Evolutionary conservation across 164 flowering plant species (phyloP).

Genomic region (Litsea cubeba): DNA sequence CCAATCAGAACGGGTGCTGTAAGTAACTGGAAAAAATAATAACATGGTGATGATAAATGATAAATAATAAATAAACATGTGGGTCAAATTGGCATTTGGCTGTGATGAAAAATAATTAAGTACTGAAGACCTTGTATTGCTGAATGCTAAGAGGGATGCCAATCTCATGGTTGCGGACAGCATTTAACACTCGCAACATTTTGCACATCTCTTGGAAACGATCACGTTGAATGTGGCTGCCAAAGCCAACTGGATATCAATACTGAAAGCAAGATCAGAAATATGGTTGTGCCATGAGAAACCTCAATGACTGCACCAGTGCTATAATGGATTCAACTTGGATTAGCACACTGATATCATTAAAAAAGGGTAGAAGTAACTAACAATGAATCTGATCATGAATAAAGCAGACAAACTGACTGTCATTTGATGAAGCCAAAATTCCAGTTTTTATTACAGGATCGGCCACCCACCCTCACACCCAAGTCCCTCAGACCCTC

Average conservation of each 20-base stretch:
- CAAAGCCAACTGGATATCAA: slow-evolving; percentile 91
- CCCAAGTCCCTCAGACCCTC: no score
- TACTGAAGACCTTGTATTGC: slow-evolving; percentile 75
- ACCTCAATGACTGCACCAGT: neutral
- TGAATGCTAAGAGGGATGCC: slow-evolving; percentile 92
- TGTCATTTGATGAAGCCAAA: neutral
- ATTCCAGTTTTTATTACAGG: neutral
- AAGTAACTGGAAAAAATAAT: slow-evolving; percentile 47
- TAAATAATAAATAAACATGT: neutral
- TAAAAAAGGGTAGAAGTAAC: neutral
- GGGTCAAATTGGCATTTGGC: neutral
- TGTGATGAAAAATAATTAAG: slow-evolving; percentile 5
- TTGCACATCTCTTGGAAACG: slow-evolving; percentile 84
- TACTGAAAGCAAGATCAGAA: slow-evolving; percentile 56
- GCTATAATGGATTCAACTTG: neutral
- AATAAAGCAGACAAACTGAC: neutral
- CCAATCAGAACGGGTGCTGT: slow-evolving; percentile 82
- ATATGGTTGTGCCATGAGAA: neutral
- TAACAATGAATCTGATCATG: neutral
- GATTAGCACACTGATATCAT: neutral
- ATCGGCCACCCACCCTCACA: no score
- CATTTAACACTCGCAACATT: slow-evolving; percentile 86
- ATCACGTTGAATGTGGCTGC: slow-evolving; percentile 89
- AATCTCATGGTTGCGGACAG: slow-evolving; percentile 75
- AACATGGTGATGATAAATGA: slow-evolving; percentile 1